Evolutionary conservation across 495 filamentous ascomycete species (phyloP), one percentile per base, ranked within the genome.

Genomic region (Neurospora sp.): DNA sequence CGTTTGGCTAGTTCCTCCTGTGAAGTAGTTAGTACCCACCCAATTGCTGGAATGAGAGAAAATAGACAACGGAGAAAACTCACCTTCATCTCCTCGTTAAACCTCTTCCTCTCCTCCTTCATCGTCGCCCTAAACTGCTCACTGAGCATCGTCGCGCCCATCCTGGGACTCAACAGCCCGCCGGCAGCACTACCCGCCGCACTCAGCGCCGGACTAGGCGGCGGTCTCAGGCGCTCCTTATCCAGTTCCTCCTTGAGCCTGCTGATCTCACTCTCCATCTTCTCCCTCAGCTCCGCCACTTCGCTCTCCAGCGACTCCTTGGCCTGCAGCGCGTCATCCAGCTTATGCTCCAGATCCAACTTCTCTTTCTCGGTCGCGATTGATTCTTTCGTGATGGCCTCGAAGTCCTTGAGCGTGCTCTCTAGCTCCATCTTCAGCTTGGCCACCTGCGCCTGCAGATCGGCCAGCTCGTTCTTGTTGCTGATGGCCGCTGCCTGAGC

Each of bases 311-410:
- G 76, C 27, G 78, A 78, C 11, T 75, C 41, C 77, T 75, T 80
- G 10, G 77, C 74, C 5, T 72, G 74, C 16, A 77, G 31, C 1
- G 78, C 79, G 44, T 82, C 78, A 72, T 86, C 84, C 41, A 86
- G 78, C 80, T 82, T 78, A 73, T 92, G 88, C 70, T 91, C 84
- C 39, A 88, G 82, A 76, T 98, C 96, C 12, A 96, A 86, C 74
- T 86, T 86, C 80, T 97, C 96, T 78, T 92, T 92, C 83, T 99
- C 96, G 72, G 91, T 92, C 75, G 93, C 89, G 71, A 99, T 91
- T 61, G 89, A 90, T 61, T 93, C 91, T 77, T 91, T 92, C 31
- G 94, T 97, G 80, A 99, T 90, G 22, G 88, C 89, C 79, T 97
- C 94, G 73, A 96, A 93, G 78, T 98, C 96, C 71, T 87, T 85